phyloP scores from a whole-genome alignment of 2,329 filamentous ascomycete genomes.

The Hymenoscyphus occultus region DNA sequence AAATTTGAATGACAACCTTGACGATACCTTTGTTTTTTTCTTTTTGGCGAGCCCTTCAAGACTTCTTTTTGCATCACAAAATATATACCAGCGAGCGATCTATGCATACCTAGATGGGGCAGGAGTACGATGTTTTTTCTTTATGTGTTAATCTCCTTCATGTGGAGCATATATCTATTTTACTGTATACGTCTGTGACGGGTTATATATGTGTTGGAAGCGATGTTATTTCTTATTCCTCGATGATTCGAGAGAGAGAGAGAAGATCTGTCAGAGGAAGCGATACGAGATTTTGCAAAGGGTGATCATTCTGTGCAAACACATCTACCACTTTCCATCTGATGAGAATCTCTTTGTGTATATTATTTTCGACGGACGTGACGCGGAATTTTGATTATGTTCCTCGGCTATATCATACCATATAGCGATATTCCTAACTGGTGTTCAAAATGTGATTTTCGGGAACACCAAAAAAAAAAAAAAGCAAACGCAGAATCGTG shows the following conservation, averaged over 20 bases:
- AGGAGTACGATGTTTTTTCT: conserved; percentile 15
- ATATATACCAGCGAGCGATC: conserved; percentile 32
- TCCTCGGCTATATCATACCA: neutral
- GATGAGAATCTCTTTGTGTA: neutral
- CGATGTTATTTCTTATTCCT: neutral
- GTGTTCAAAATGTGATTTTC: no score
- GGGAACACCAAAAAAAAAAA: no score
- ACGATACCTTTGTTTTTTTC: conserved; percentile 18
- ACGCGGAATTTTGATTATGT: neutral
- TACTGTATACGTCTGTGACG: conserved; percentile 19
- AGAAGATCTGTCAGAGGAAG: neutral
- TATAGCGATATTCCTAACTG: no score
- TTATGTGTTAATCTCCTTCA: neutral
- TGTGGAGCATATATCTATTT: conserved; percentile 19
- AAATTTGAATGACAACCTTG: conserved; percentile 27
- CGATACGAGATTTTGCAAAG: neutral
- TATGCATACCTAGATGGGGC: conserved; percentile 26
- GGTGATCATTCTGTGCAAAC: conserved; percentile 3
- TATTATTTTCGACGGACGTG: neutral
- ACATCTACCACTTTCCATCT: neutral
- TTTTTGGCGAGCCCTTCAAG: conserved; percentile 11
- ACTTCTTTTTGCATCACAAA: conserved; percentile 20
- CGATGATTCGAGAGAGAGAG: neutral
- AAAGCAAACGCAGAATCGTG: no score
- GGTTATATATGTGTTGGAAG: neutral